These are phyloP conservation scores for Suillus fuscotomentosus DNA, from an alignment of 768 basidiomycete genomes.

Conservation along the genomic window DNA sequence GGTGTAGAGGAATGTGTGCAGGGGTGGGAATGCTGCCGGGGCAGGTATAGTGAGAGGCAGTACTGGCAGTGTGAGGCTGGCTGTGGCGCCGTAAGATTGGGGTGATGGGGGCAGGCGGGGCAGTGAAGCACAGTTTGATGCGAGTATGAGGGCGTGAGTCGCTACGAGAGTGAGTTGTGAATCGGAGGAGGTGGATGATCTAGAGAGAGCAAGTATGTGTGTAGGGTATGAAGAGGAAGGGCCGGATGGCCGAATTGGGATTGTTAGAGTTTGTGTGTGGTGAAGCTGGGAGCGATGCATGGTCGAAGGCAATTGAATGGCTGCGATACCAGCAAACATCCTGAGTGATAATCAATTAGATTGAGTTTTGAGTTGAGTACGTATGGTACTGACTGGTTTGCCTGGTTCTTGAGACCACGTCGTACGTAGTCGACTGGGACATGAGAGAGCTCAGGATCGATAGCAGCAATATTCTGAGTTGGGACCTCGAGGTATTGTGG, in stretches of 20 bases:
- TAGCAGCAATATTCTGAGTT: conserved; percentile 51
- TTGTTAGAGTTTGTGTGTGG: conserved; percentile 28
- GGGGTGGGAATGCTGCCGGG: conserved; percentile 55
- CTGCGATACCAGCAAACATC: conserved; percentile 40
- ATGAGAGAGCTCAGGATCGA: conserved; percentile 48
- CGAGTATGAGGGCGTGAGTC: conserved; percentile 68
- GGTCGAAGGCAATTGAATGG: conserved; percentile 40
- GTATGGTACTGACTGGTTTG: conserved; percentile 38
- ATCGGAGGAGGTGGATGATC: conserved; percentile 26
- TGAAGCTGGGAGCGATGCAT: conserved; percentile 31
- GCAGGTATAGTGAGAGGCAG: conserved; percentile 62
- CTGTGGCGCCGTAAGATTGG: conserved; percentile 31
- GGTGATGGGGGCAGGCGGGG: conserved; percentile 48
- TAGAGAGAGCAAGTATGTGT: conserved; percentile 51
- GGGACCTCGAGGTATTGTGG: conserved; percentile 59
- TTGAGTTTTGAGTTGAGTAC: conserved; percentile 10
- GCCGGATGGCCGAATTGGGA: conserved; percentile 29
- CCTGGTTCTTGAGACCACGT: conserved; percentile 44
- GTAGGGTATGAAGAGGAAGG: conserved; percentile 37
- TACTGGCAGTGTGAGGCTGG: conserved; percentile 53
- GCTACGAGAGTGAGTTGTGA: conserved; percentile 52
- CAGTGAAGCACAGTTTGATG: conserved; percentile 64
- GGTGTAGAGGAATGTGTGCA: conserved; percentile 68
- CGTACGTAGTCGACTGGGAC: conserved; percentile 66
- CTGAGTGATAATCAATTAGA: conserved; percentile 37